Evolutionary conservation across 1,284 basidiomycete species (phyloP), one percentile per base, ranked within the genome.

Genomic region (Pulveroboletus sp.): DNA sequence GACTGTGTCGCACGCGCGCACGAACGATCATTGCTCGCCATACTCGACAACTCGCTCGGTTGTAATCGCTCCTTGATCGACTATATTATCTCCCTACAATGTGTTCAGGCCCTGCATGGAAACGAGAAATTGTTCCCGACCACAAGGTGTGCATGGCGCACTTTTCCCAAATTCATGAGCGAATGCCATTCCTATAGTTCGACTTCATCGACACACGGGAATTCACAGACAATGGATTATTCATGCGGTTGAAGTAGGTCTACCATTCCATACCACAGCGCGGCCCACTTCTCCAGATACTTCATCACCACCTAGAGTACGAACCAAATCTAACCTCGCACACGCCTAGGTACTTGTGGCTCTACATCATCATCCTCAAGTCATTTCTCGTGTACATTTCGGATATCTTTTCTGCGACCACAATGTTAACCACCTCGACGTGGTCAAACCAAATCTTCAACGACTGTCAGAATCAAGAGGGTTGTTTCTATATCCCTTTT

Each of bases 371-470:
- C 67, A 86, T 98, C 56, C 84, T 97, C 79, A 98, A 97, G 74
- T 93, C 92, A 31, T 89, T 98, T 76, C 86, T 94, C 58, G 96
- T 99, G 74, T 98, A 98, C 76, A 82, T 94, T 57, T 91, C 94
- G 75, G 97, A 99, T 83, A 94, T 98, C 73, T 99, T 97, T 80
- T 96, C 96, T 35, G 95, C 94, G 58, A 85, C 94, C 59, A 98
- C 96, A 63, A 92, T 98, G 89, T 89, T 98, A 73, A 89, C 92
- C n/a, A 95, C 94, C 40, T 81, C 84, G 31, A 83, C 86, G 50
- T 98, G 96, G 94, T 89, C 89, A 51, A 95, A 92, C 66, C 84
- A 92, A 72, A 94, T 96, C 69, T 91, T 94, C 76, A 79, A 87
- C 61, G 82, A 87, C 65, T 94, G 92, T 67, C 77, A 74, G 64